Conservation (phyloP, 1,284 basidiomycete genomes). For the Cryptococcus deneoformans region DNA sequence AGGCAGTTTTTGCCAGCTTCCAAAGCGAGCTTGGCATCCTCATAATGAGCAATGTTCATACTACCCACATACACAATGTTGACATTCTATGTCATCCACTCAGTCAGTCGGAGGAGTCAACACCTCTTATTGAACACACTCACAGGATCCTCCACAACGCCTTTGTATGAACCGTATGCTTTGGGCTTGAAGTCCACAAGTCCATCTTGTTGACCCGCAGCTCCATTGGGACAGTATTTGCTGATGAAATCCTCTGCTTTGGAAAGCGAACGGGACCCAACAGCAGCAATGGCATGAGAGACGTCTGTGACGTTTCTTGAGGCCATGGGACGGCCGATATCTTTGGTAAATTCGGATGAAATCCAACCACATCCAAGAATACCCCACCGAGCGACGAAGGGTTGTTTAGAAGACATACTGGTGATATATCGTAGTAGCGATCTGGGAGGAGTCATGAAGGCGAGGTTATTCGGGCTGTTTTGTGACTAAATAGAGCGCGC, state of each 20-base stretch:
- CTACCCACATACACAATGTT: conserved; percentile 54
- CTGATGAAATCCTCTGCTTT: conserved; percentile 49
- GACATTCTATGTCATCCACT: conserved; percentile 33
- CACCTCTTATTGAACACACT: conserved; percentile 1
- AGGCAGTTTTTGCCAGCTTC: conserved; percentile 51
- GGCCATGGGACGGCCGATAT: neutral
- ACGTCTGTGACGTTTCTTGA: neutral
- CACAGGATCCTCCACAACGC: conserved; percentile 46
- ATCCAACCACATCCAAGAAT: conserved; percentile 34
- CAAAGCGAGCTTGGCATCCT: conserved; percentile 48
- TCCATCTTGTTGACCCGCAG: conserved; percentile 30
- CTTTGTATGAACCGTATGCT: conserved; percentile 45
- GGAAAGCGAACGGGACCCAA: conserved; percentile 45
- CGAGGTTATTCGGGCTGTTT: no score
- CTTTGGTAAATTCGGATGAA: neutral
- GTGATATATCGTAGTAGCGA: no score
- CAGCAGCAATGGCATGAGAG: conserved; percentile 49
- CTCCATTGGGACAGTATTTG: conserved; percentile 33
- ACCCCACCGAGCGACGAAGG: conserved; percentile 34
- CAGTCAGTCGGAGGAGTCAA: no score
- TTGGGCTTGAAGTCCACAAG: conserved; percentile 22
- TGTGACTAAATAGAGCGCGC: no score
- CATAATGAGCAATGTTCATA: conserved; percentile 52
- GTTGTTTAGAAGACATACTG: conserved; percentile 7
- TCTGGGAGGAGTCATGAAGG: no score